These are phyloP conservation scores for Blastobotrys apis DNA, from an alignment of 1,139 yeast genomes.

Conservation along the genomic window DNA sequence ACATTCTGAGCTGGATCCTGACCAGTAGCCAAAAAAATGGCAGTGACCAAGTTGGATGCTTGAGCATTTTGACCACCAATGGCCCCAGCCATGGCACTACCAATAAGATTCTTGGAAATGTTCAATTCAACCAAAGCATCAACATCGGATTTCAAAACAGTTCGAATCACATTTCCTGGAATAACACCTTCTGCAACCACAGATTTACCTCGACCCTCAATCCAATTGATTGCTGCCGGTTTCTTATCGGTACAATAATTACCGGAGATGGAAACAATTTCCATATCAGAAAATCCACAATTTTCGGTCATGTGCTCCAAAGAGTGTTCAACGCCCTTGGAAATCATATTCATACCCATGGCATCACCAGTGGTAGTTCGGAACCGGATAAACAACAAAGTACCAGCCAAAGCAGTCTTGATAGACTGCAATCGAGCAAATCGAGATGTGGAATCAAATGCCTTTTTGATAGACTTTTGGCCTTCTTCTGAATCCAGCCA, in stretches of 20 bases:
- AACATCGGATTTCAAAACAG: slow-evolving; percentile 86
- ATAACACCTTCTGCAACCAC: slow-evolving; percentile 96
- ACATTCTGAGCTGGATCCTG: slow-evolving; percentile 99
- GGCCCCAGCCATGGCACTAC: slow-evolving; percentile 98
- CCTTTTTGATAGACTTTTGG: slow-evolving; percentile 71
- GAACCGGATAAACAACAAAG: slow-evolving; percentile 79
- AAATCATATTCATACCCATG: slow-evolving; percentile 99
- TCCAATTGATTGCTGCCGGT: slow-evolving; percentile 98
- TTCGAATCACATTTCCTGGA: slow-evolving; percentile 73
- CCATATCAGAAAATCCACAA: slow-evolving; percentile 93
- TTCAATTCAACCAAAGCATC: slow-evolving; percentile 89
- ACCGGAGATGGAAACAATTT: slow-evolving; percentile 87
- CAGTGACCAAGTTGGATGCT: slow-evolving; percentile 94
- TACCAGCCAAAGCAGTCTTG: slow-evolving; percentile 96
- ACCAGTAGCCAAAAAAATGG: slow-evolving; percentile 90
- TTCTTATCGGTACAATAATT: slow-evolving; percentile 97
- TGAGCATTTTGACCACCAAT: slow-evolving; percentile 98
- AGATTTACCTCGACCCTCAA: slow-evolving; percentile 97
- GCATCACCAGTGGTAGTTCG: slow-evolving; percentile 99
- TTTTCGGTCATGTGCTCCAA: slow-evolving; percentile 80
- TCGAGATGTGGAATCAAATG: slow-evolving; percentile 94
- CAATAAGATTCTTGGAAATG: slow-evolving; percentile 82
- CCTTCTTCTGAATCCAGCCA: slow-evolving; percentile 98
- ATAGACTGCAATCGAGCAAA: slow-evolving; percentile 91
- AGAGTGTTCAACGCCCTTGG: slow-evolving; percentile 92